phyloP scores from a whole-genome alignment of 164 flowering plant species.

The Macadamia integrifolia region DNA sequence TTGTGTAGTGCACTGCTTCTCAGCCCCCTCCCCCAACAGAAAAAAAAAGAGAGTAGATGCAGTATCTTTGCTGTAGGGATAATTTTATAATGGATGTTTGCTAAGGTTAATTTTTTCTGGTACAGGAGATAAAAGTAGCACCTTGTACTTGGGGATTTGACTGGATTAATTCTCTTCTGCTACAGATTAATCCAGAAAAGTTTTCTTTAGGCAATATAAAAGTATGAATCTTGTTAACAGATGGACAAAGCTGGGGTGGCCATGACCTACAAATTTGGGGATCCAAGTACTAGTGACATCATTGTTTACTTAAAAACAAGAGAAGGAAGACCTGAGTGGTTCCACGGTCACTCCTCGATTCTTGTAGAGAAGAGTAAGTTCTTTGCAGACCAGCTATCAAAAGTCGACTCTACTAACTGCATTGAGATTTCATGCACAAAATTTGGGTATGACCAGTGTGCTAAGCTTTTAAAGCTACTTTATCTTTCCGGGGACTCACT shows the following conservation, averaged over 20 bases:
- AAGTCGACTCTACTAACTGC: constrained; percentile 15
- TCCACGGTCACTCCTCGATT: constrained; percentile 40
- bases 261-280: constrained; percentile 30
- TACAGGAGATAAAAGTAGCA: background rate
- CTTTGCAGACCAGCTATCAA: constrained; percentile 32
- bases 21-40: too few species aligned
- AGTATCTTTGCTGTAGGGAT: too few species aligned
- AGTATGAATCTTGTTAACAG: constrained; percentile 33
- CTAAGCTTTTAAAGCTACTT: constrained; percentile 41
- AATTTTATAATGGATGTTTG: too few species aligned
- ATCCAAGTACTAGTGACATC: constrained; percentile 35
- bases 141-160: constrained; percentile 3
- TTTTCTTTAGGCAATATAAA: constrained; percentile 6
- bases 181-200: constrained; percentile 3
- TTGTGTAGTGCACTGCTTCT: too few species aligned
- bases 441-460: constrained; percentile 36
- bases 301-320: constrained; percentile 33
- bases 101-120: too few species aligned
- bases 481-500: constrained; percentile 30
- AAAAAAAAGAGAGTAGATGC: too few species aligned
- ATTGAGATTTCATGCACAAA: constrained; percentile 45
- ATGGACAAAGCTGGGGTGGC: constrained; percentile 31
- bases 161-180: constrained; percentile 3
- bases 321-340: constrained; percentile 36
- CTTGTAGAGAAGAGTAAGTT: constrained; percentile 44